Percentiles rank a stretch among this genome's conserved stretches.
phyloP scores from a whole-genome alignment of 495 filamentous ascomycete species.

The Annulohypoxylon moriforme region DNA sequence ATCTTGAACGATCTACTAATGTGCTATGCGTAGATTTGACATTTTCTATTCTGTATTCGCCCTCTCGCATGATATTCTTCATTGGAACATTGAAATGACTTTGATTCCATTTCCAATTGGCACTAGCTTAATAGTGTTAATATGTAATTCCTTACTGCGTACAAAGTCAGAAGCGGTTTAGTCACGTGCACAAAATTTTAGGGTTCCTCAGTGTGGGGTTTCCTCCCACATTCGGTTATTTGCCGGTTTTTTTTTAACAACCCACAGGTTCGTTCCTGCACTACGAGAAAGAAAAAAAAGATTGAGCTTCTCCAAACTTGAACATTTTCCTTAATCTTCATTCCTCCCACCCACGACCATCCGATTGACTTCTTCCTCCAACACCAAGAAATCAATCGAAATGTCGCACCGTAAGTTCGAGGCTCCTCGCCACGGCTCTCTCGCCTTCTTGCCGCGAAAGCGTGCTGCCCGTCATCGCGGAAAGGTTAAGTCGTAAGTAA shows the following conservation, averaged over 20 bases:
- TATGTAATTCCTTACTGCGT: background rate
- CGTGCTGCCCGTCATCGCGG: conserved; percentile 94
- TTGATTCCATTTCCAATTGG: no score
- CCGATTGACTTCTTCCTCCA: conserved; percentile 49
- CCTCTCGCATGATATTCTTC: background rate
- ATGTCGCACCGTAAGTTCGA: conserved; percentile 84
- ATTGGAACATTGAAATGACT: no score
- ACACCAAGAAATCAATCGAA: conserved; percentile 51
- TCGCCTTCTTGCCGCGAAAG: conserved; percentile 98
- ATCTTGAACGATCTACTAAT: background rate
- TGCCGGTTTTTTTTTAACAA: conserved; percentile 40
- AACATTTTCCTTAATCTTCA: conserved; percentile 42
- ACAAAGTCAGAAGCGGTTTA: background rate
- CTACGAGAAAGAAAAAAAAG: conserved; percentile 36
- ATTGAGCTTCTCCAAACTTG: conserved; percentile 34
- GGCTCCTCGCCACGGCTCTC: conserved; percentile 96
- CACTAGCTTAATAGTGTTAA: background rate
- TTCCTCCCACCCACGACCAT: conserved; percentile 38
- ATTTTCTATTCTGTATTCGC: background rate
- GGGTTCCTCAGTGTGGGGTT: conserved; percentile 25
- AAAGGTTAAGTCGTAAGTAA: conserved; percentile 94
- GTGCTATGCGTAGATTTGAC: background rate
- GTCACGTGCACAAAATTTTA: conserved; percentile 32
- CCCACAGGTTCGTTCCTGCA: conserved; percentile 39
- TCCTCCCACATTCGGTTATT: conserved; percentile 46